These are phyloP conservation scores for Cichorium intybus DNA, from an alignment of 140 eudicot genomes.

Conservation along the genomic window DNA sequence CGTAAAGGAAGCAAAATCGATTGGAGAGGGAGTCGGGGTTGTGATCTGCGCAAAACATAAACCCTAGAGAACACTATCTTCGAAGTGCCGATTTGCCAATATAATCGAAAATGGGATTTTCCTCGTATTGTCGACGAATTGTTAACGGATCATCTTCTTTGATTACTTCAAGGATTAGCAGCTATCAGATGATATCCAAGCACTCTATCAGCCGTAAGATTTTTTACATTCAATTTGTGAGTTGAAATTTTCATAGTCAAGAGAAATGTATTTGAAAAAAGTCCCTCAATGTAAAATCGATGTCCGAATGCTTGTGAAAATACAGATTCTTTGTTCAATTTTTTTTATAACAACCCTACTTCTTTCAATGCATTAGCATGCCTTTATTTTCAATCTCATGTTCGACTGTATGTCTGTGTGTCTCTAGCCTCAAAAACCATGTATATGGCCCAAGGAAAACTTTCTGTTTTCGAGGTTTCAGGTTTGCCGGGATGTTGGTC, in stretches of 20 bases:
- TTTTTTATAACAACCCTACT: no score
- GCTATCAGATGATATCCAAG: neutral
- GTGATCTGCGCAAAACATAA: no score
- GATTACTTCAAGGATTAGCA: neutral
- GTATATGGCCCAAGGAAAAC: no score
- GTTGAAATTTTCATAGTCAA: neutral
- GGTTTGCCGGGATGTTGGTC: no score
- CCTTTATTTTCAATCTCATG: no score
- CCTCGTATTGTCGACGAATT: neutral
- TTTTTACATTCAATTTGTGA: neutral
- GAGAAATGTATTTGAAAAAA: neutral
- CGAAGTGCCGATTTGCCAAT: neutral
- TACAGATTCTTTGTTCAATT: no score
- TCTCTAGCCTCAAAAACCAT: no score
- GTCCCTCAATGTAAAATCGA: neutral
- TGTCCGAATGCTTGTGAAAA: neutral
- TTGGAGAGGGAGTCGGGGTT: no score
- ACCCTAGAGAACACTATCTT: neutral
- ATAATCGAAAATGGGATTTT: neutral
- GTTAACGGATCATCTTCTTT: neutral
- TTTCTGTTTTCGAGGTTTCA: no score
- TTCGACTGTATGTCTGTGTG: no score
- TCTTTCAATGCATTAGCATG: no score
- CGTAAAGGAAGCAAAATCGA: no score
- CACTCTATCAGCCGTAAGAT: neutral